Evolutionary conservation across 352 stramenopile genomes (phyloP), one percentile per base, ranked within the genome.

Genomic region (Phytopythium delawarense): DNA sequence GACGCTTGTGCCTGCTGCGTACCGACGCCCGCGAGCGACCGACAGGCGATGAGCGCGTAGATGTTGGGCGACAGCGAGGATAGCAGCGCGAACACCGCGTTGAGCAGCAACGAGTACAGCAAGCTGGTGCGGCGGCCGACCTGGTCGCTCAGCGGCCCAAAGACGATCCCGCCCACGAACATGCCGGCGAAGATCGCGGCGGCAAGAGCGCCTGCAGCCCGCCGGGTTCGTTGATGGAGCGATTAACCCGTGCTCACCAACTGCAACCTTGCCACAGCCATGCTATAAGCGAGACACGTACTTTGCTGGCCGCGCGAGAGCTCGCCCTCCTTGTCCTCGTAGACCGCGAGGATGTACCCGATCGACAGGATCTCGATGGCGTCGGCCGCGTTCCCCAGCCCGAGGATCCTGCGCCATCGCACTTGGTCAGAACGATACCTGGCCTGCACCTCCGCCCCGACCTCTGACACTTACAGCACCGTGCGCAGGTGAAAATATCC

Each of bases 331-430:
- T 79, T 84, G 67, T 95, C 82, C 60, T 89, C 73, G 55, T 93
- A 91, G 16, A 91, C 85, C 0, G 81, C 79, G 45, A 97, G 66
- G 64, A 97, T 97, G 76, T 96, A 97, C 21, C 89, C 89, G 48
- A 97, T 95, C 2, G 84, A 88, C 9, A 97, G 80, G 65, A 97
- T 94, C 71, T 97, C 91, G 32, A 97, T 91, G 2, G 91, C 91
- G 57, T 97, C 91, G 0, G 88, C 88, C 1, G 87, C 91, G 67
- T 97, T 97, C 2, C 82, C 91, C 18, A 91, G 65, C 2, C 83
- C 85, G 20, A 94, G 63, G 66, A 92, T 92, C 18, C 81, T 92
- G 66, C 25, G 25, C 25, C 25, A 30, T 30, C 25, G 25, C 25
- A 30, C 25, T 30, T 4, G 25, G 25, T 30, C 25, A 30, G 25